Evolutionary conservation across 2,329 filamentous ascomycete species (phyloP), one percentile per base, ranked within the genome.

Genomic region (Penicillium aurantiogriseum): DNA sequence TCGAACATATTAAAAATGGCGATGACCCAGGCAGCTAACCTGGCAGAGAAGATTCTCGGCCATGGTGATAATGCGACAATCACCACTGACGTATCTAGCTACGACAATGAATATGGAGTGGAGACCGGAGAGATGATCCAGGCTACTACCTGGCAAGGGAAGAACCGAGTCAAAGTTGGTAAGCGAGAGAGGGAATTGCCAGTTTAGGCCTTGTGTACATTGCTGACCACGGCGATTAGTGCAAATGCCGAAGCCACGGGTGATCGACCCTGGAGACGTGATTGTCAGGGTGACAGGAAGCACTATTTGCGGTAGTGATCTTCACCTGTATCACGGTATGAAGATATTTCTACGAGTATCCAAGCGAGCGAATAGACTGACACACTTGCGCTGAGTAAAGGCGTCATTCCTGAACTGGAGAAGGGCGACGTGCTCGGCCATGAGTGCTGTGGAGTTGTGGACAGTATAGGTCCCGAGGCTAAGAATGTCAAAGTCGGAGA

Each of bases 121-220:
- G 74, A 79, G 5, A 76, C 74, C 3, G 74, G 73, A 33, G 83
- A 86, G 66, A 88, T 76, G 17, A 94, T 96, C 89, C 88, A 90
- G 73, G 92, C 91, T 0, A 76, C 95, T 15, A 84, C 83, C 2
- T 96, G 91, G 91, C 85, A 88, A 74, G 89, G 89, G 51, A 94
- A 93, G 79, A 90, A 92, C 68, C 84, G 80, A 31, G 90, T 96
- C 46, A 76, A 89, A 69, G 79, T 95, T 19, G 77, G 83, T 85
- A 72, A 11, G 59, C 56, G 15, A 40, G 25, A 21, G 17, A 39
- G 1, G 31, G 13, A 15, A 48, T 21, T 31, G 3, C 5, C 17
- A 29, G 4, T 8, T 9, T 39, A 29, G 46, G 10, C 5, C 25
- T 42, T 17, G 8, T 29, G 4, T 23, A 25, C 27, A 11, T 9